phyloP scores from a whole-genome alignment of 2,329 filamentous ascomycete genomes.

The Drechslerella stenobrocha region DNA sequence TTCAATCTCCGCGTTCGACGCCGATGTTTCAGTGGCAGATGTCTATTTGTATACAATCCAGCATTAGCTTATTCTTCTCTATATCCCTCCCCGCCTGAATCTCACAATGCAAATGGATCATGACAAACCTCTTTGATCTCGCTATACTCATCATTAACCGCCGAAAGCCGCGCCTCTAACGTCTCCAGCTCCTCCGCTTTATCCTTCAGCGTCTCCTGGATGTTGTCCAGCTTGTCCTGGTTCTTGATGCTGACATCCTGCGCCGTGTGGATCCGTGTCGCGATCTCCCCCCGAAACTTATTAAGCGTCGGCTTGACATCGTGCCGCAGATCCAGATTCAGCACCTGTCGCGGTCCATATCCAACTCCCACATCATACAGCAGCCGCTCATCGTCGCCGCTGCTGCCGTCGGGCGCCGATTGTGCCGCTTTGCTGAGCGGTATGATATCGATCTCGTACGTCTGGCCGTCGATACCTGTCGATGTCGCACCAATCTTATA shows the following conservation, averaged over 20 bases:
- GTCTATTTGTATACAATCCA: constrained; percentile 57
- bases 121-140: constrained; percentile 74
- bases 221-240: constrained; percentile 87
- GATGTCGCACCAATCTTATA: constrained; percentile 94
- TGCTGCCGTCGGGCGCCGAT: constrained; percentile 56
- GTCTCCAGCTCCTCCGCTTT: constrained; percentile 91
- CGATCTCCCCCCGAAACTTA: constrained; percentile 81
- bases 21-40: constrained; percentile 82
- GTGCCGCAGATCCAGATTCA: constrained; percentile 85
- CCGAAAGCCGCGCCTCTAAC: constrained; percentile 81
- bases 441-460: constrained; percentile 83
- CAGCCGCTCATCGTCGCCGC: constrained; percentile 70
- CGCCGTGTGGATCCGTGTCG: constrained; percentile 78
- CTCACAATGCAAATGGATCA: neutral
- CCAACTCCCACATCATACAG: constrained; percentile 80
- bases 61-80: constrained; percentile 4
- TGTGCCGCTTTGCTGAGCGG: constrained; percentile 57
- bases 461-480: constrained; percentile 76
- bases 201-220: constrained; percentile 96
- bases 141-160: constrained; percentile 90
- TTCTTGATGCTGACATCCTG: constrained; percentile 93
- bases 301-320: constrained; percentile 78
- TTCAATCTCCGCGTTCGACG: constrained; percentile 90
- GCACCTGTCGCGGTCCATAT: constrained; percentile 84
- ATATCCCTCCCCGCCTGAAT: no score